Conservation (phyloP, 352 stramenopile species). For the Globisporangium camurandrum region DNA sequence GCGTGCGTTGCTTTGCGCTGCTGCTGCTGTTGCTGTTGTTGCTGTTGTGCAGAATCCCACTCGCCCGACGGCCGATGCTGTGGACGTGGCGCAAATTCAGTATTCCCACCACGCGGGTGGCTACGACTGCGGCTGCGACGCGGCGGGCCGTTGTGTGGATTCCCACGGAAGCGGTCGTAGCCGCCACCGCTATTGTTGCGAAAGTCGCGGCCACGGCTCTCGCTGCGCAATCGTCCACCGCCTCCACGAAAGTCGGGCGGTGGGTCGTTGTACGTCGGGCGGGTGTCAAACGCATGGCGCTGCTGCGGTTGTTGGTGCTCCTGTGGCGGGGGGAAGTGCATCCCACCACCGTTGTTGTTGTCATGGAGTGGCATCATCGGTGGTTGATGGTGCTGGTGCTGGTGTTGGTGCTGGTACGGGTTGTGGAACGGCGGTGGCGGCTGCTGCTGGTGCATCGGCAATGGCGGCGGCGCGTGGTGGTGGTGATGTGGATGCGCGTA, state of each 20-base stretch:
- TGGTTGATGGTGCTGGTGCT: conserved; percentile 20
- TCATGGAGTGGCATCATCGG: conserved; percentile 8
- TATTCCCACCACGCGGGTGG: conserved; percentile 14
- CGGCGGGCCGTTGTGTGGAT: conserved; percentile 11
- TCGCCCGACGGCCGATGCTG: conserved; percentile 11
- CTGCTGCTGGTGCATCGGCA: conserved; percentile 18
- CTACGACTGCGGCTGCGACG: conserved; percentile 30
- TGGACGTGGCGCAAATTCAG: not conserved
- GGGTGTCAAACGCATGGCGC: conserved; percentile 9
- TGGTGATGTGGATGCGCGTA: conserved; percentile 11
- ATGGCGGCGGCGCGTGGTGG: conserved; percentile 1
- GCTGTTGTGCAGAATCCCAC: too few species aligned
- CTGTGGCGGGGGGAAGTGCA: conserved; percentile 21
- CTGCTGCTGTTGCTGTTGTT: too few species aligned
- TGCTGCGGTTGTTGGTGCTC: too few species aligned
- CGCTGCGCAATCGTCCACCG: conserved; percentile 10
- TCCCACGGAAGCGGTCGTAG: conserved; percentile 17
- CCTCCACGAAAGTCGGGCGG: conserved; percentile 20
- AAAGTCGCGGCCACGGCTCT: conserved; percentile 16
- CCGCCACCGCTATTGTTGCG: conserved; percentile 10
- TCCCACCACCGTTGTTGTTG: conserved; percentile 3
- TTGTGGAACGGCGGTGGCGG: not conserved
- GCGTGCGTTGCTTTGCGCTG: conserved; percentile 26
- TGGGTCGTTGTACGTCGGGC: not conserved
- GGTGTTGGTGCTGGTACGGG: too few species aligned